A percentile compares a stretch with the other conserved stretches of the same genome.
phyloP scores from a whole-genome alignment of 2,329 filamentous ascomycete species.

The Ophiostoma piceae region DNA sequence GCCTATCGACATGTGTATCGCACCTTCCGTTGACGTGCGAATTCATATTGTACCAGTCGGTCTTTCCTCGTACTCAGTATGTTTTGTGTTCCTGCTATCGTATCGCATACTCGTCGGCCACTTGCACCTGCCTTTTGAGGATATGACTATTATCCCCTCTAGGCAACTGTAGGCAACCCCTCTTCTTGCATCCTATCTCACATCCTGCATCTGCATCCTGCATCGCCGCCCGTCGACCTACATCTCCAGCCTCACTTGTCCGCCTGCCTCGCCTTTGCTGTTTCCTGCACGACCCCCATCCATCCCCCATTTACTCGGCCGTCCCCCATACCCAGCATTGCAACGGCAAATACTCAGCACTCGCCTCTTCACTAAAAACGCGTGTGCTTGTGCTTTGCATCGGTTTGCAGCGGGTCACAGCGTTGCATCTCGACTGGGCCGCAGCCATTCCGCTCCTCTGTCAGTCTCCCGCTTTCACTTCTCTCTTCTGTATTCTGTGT shows the following conservation, averaged over 20 bases:
- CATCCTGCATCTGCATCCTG: background rate
- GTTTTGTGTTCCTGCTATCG: background rate
- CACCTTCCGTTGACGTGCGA: slow-evolving; percentile 1
- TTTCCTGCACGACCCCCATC: background rate
- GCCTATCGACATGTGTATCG: background rate
- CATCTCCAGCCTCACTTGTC: slow-evolving; percentile 8
- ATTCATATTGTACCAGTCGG: background rate
- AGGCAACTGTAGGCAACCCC: background rate
- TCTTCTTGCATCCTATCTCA: background rate
- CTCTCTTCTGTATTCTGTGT: background rate
- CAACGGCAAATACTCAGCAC: background rate
- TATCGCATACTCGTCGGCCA: background rate
- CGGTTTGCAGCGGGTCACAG: background rate
- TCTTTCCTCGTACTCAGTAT: background rate
- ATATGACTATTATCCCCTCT: too few relatives aligned
- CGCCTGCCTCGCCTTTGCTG: background rate
- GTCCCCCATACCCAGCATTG: background rate
- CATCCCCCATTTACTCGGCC: background rate
- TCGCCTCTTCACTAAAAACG: background rate
- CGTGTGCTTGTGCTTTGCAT: background rate
- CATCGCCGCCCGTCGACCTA: background rate
- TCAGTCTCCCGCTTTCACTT: too few relatives aligned
- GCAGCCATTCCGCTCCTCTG: background rate
- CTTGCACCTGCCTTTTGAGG: background rate
- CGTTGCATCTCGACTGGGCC: background rate